Percentiles rank a stretch among this genome's conserved stretches.
phyloP scores from a whole-genome alignment of 768 basidiomycete genomes.

The Tricholoma bakamatsutake region DNA sequence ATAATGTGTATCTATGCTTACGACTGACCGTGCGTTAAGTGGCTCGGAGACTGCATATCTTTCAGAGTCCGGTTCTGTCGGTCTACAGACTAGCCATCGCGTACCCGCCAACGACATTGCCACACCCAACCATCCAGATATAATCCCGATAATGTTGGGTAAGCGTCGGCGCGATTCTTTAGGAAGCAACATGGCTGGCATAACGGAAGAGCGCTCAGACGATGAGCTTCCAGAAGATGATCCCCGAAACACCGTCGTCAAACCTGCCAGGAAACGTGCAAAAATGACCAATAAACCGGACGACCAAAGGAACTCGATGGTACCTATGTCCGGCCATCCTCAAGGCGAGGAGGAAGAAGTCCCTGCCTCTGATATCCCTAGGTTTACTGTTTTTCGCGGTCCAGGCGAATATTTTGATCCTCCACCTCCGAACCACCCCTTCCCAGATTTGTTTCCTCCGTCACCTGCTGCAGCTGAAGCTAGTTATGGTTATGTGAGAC shows the following conservation, averaged over 20 bases:
- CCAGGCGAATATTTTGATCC: slow-evolving; percentile 28
- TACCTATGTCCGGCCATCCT: background rate
- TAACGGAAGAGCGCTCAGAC: slow-evolving; percentile 35
- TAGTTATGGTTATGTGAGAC: slow-evolving; percentile 4
- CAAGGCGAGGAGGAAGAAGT: slow-evolving; percentile 12
- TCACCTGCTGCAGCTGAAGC: slow-evolving; percentile 29
- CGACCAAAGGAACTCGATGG: background rate
- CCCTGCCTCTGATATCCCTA: slow-evolving; percentile 25
- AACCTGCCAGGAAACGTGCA: slow-evolving; percentile 49
- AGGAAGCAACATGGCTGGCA: slow-evolving; percentile 29
- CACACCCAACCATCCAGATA: slow-evolving; percentile 29
- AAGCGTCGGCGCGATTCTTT: slow-evolving; percentile 57
- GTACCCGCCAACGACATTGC: slow-evolving; percentile 3
- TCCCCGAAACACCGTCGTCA: slow-evolving; percentile 30
- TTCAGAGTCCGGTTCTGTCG: background rate
- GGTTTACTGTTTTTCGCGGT: slow-evolving; percentile 47
- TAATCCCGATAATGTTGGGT: slow-evolving; percentile 48
- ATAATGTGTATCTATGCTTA: background rate
- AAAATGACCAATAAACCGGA: slow-evolving; percentile 25
- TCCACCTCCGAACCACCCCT: slow-evolving; percentile 44
- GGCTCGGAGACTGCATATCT: slow-evolving; percentile 16
- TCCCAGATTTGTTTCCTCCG: slow-evolving; percentile 47
- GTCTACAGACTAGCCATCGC: background rate
- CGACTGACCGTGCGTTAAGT: slow-evolving; percentile 6
- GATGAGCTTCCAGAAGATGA: slow-evolving; percentile 31